Evolutionary conservation across 2,329 filamentous ascomycete genomes (phyloP), one percentile per base, ranked within the genome.

Genomic region (Ophiognomonia clavigignenti-juglandacearum): DNA sequence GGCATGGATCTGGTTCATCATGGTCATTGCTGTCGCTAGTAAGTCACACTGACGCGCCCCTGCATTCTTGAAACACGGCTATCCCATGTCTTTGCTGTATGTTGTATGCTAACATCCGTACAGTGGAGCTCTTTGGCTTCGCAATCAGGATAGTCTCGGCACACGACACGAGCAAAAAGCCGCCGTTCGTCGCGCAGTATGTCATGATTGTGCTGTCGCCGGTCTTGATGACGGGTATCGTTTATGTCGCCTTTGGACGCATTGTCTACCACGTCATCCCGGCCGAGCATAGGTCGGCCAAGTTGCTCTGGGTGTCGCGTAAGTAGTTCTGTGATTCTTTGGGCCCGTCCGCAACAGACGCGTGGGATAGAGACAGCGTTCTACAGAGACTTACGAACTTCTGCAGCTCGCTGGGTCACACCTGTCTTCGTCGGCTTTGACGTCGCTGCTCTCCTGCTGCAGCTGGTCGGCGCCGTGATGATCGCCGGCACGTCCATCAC

Each of bases 391-490:
- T 47, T 10, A 38, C 39, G 19, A 20, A 4, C 29, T 9, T 10
- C 2, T n/a, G n/a, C 22, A 68, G 51, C 55, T 56, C 46, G 54
- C 50, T 53, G 65, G 64, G 23, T 65, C 18, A 70, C 68, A 0
- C 63, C 59, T 4, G 61, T 70, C n/a, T 71, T 70, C 31, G 68
- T 70, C 10, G 61, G 61, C 8, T 70, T 62, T 42, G 67, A 70
- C 42, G 49, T 70, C 9, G 29, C 69, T 16, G 60, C 68, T 1
- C 59, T 70, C 4, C 38, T 70, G 3, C 57, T 71, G 2, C 67
- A 70, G 43, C 55, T 70, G 4, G 50, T 61, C 20, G 68, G 66
- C 4, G 65, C 65, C 1, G 57, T 73, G 31, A 64, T 67, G 41
- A 62, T 75, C 11, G 63, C 70, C 0, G 58, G 63, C 4, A 65